phyloP scores from a whole-genome alignment of 2,329 filamentous ascomycete genomes.

The Metarhizium guizhouense region DNA sequence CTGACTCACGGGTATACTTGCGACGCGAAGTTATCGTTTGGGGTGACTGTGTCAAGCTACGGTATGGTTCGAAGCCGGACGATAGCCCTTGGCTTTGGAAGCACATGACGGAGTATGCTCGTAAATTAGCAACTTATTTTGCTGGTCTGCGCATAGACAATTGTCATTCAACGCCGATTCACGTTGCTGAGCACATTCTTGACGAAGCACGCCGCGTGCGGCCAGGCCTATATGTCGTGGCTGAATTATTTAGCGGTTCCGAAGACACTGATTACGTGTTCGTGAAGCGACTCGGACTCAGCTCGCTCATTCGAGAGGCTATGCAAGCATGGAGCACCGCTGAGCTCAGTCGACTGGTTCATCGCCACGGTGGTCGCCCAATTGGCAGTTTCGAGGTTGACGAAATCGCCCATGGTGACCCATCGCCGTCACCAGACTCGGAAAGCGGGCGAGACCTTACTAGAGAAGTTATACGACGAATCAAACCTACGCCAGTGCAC shows the following conservation, averaged over 20 bases:
- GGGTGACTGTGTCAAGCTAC: conserved; percentile 96
- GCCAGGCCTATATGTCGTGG: conserved; percentile 83
- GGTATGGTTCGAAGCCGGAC: conserved; percentile 70
- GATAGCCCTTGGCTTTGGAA: conserved; percentile 95
- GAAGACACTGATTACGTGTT: conserved; percentile 96
- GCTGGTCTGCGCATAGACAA: conserved; percentile 95
- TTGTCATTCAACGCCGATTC: conserved; percentile 90
- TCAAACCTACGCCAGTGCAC: conserved; percentile 82
- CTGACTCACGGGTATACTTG: conserved; percentile 86
- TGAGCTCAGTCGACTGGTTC: conserved; percentile 85
- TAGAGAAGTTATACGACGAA: conserved; percentile 64
- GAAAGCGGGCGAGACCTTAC: conserved; percentile 26
- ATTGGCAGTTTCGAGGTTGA: conserved; percentile 98
- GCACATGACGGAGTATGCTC: conserved; percentile 88
- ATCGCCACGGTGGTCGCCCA: conserved; percentile 84
- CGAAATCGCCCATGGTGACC: conserved; percentile 60
- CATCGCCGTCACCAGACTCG: conserved; percentile 17
- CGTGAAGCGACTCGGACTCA: conserved; percentile 84
- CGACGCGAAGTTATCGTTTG: conserved; percentile 93
- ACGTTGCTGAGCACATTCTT: conserved; percentile 88
- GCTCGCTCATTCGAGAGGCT: conserved; percentile 86
- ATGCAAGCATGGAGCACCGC: conserved; percentile 98
- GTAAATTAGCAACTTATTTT: conserved; percentile 89
- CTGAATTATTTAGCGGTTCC: conserved; percentile 90
- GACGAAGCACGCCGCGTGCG: conserved; percentile 86